A percentile compares a stretch with the other conserved stretches of the same genome.
These are phyloP conservation scores for Pulveroboletus sp. DNA, from an alignment of 768 basidiomycete genomes.

Conservation along the genomic window DNA sequence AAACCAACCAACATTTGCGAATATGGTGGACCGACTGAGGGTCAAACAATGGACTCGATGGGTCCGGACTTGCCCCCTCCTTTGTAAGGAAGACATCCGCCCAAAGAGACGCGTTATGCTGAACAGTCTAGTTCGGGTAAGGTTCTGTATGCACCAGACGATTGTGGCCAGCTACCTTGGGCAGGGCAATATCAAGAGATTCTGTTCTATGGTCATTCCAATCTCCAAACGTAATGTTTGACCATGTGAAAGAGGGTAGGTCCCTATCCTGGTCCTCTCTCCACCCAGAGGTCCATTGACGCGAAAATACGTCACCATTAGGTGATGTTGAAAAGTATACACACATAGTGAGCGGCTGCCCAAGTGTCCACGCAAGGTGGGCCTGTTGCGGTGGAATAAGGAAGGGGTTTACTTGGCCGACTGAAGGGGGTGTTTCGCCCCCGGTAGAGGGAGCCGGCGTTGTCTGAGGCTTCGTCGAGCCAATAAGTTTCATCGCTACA, in stretches of 20 bases:
- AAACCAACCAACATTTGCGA: conserved; percentile 58
- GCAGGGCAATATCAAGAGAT: conserved; percentile 59
- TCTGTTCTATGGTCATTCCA: conserved; percentile 58
- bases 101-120: conserved; percentile 78
- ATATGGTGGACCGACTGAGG: conserved; percentile 59
- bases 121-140: conserved; percentile 50
- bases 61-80: conserved; percentile 62
- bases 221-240: conserved; percentile 73
- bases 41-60: conserved; percentile 48
- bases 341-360: conserved; percentile 61
- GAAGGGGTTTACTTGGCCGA: conserved; percentile 40
- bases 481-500: conserved; percentile 44
- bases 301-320: conserved; percentile 53
- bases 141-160: neutral
- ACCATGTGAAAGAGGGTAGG: conserved; percentile 71
- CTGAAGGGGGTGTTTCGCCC: conserved; percentile 9
- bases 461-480: conserved; percentile 32
- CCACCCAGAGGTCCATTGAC: conserved; percentile 47
- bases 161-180: conserved; percentile 44
- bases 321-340: conserved; percentile 69
- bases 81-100: conserved; percentile 74
- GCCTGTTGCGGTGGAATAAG: conserved; percentile 52
- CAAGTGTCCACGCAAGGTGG: conserved; percentile 55
- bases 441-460: conserved; percentile 27
- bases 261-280: conserved; percentile 43